Base-by-base conservation (phyloP, 768 basidiomycete genomes). In the Hygrocybe punicea region DNA sequence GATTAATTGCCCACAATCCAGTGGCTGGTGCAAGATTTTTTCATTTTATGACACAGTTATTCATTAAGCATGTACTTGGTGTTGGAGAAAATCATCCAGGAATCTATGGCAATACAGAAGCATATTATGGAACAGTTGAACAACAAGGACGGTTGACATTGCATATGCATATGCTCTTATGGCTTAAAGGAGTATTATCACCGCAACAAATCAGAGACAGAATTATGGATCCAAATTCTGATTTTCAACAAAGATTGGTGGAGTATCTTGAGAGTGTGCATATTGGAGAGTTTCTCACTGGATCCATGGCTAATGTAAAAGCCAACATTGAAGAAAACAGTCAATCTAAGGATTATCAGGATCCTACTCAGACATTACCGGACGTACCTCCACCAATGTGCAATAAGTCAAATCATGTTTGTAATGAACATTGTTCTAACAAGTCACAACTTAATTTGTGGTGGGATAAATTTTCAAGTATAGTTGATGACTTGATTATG, bases 101-200 rank as follows among this genome's bases (percentile, higher is more conserved):
- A 42, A 42, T 42, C 14, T 42, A 42, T 42, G 40, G 40, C 14
- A 42, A 7, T 55, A 61, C 55, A 13, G n/a, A 55, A 2, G 70
- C 62, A 0, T 75, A 71, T 57, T 70, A 70, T 63, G 69, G 67
- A 5, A 66, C 63, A 0, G 66, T 73, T 51, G 75, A 76, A 54
- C 67, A 71, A 54, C 74, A 77, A 60, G 74, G 73, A 1, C 36
- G 68, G 4, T 55, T 73, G 0, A 74, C 72, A 0, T 51, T 78
- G 2, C 77, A 78, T 62, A 39, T 75, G 2, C 75, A 78, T 59
- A 19, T 72, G 23, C 36, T 77, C 1, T 17, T 76, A 0, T 78
- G 75, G 74, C 64, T 77, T 2, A 24, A 44, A 35, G 63, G 65
- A 9, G 55, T 56, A 1, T 44, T 68, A 0, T 60, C 69, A 7